Conservation (phyloP, 768 basidiomycete species). For the Lentinula sp. region DNA sequence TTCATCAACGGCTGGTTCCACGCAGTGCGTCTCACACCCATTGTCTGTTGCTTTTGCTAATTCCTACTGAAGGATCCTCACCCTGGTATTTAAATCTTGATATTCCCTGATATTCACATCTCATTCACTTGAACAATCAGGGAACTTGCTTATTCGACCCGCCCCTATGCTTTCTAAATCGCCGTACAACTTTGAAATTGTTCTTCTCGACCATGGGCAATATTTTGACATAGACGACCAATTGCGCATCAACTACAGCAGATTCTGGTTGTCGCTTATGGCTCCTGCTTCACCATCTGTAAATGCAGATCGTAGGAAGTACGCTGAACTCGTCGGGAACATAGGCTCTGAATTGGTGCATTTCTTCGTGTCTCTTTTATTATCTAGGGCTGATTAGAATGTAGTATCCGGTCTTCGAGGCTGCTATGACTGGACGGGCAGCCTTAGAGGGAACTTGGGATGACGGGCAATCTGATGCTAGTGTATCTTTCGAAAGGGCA, state of each 20-base stretch:
- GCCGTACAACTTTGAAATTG: constrained; percentile 94
- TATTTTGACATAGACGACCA: constrained; percentile 87
- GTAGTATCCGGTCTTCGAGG: constrained; percentile 92
- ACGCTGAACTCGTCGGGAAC: constrained; percentile 88
- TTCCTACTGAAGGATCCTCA: constrained; percentile 66
- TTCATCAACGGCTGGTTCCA: constrained; percentile 92
- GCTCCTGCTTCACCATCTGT: constrained; percentile 60
- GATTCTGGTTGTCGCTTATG: constrained; percentile 89
- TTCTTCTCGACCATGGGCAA: constrained; percentile 87
- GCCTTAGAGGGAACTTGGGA: constrained; percentile 60
- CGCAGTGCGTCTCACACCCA: constrained; percentile 43
- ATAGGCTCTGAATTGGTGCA: constrained; percentile 80
- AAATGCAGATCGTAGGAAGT: constrained; percentile 69
- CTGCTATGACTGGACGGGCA: constrained; percentile 87
- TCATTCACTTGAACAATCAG: constrained; percentile 25
- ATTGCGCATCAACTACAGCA: constrained; percentile 78
- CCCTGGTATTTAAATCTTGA: constrained; percentile 41
- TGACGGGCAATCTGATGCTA: constrained; percentile 20
- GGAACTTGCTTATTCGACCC: constrained; percentile 88
- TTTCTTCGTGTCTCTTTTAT: constrained; percentile 5
- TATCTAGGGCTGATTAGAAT: not conserved
- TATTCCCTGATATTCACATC: not conserved
- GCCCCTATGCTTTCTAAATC: constrained; percentile 56
- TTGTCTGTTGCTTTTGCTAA: not conserved
- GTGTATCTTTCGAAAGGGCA: constrained; percentile 47